Percentiles rank a stretch among this genome's conserved stretches.
phyloP scores from a whole-genome alignment of 495 filamentous ascomycete species.

The Umbilicaria muhlenbergii region DNA sequence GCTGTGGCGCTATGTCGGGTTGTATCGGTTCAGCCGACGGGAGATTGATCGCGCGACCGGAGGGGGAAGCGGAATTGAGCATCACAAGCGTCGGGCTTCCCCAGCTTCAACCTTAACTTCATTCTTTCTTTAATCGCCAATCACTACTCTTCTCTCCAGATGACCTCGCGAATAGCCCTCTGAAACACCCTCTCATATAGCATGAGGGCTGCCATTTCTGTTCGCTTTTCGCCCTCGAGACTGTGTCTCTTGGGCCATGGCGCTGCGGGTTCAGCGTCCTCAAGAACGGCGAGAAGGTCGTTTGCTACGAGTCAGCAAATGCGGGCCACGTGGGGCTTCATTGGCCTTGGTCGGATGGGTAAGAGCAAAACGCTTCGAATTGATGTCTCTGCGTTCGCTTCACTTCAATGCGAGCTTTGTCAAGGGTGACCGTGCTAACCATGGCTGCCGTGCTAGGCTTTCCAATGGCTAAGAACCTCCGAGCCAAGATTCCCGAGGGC shows the following conservation, averaged over 20 bases:
- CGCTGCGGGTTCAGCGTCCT: neutral
- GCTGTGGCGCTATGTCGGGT: no score
- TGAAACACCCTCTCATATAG: neutral
- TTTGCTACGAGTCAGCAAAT: conserved; percentile 9
- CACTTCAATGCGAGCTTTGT: neutral
- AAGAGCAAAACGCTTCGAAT: conserved; percentile 16
- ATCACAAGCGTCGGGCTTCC: neutral
- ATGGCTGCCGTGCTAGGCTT: conserved; percentile 35
- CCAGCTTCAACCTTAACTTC: neutral
- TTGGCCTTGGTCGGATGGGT: conserved; percentile 84
- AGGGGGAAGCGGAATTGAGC: no score
- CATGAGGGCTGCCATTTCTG: conserved; percentile 11
- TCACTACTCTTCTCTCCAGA: neutral
- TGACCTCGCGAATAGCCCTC: no score
- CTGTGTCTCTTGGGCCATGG: conserved; percentile 5
- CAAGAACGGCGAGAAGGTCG: conserved; percentile 5
- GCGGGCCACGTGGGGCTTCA: conserved; percentile 58
- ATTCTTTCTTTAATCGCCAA: neutral
- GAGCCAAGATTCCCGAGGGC: conserved; percentile 51
- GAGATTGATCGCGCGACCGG: no score
- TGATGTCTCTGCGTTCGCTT: neutral
- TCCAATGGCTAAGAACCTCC: conserved; percentile 78
- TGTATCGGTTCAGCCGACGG: no score
- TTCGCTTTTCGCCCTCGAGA: conserved; percentile 9
- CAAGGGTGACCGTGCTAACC: conserved; percentile 8